Conservation (phyloP, 148 eudicot species). For the Fagopyrum tataricum region DNA sequence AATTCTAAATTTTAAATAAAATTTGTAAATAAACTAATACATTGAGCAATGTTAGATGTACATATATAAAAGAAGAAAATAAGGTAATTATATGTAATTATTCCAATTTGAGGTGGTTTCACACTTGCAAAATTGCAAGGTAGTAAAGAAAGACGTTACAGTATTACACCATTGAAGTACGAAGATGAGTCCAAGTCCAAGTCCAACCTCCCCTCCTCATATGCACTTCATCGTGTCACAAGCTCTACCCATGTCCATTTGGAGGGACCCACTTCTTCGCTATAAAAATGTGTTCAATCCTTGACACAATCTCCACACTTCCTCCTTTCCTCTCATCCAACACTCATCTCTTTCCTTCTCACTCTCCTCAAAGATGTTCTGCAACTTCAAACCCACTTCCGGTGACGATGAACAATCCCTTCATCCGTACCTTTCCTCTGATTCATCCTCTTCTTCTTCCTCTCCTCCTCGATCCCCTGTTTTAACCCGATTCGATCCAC, state of each 20-base stretch:
- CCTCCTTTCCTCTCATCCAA: neutral
- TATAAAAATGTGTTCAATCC: neutral
- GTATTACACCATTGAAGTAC: neutral
- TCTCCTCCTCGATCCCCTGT: conserved; percentile 57
- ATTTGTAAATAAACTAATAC: no score
- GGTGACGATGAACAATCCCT: conserved; percentile 5
- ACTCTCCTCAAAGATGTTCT: conserved; percentile 21
- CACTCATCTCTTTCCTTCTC: conserved; percentile 5
- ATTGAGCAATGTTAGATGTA: no score
- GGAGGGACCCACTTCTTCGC: neutral
- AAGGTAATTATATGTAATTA: no score
- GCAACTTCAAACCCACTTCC: conserved; percentile 14
- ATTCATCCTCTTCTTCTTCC: conserved; percentile 63
- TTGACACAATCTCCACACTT: neutral
- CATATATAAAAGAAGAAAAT: no score
- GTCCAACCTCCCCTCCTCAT: neutral
- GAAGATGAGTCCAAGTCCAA: neutral
- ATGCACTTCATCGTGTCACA: neutral
- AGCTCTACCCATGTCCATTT: neutral
- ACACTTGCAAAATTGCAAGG: neutral
- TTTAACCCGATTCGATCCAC: conserved; percentile 14
- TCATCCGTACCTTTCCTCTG: conserved; percentile 22
- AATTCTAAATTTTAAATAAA: no score
- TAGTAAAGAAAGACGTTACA: neutral
- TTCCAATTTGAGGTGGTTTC: no score